Conservation (phyloP, 1,139 yeast genomes). For the Maudiozyma humilis region DNA sequence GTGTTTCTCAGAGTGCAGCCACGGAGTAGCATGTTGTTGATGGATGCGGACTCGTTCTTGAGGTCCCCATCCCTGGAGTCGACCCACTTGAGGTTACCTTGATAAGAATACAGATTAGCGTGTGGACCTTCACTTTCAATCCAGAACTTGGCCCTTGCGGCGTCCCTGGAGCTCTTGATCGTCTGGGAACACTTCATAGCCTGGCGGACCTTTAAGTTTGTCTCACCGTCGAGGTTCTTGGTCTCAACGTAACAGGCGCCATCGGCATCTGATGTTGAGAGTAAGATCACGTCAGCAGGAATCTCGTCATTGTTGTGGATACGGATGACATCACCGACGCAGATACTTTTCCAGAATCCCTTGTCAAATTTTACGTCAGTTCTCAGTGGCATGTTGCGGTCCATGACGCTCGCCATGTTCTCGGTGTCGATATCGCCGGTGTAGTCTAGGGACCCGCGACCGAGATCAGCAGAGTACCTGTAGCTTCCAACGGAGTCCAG, state of each 20-base stretch:
- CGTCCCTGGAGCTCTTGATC: conserved; percentile 60
- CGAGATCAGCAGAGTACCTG: conserved; percentile 27
- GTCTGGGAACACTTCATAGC: conserved; percentile 63
- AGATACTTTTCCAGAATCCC: conserved; percentile 78
- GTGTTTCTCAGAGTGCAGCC: conserved; percentile 92
- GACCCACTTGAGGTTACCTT: conserved; percentile 47
- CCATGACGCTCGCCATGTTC: conserved; percentile 20
- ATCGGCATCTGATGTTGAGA: conserved; percentile 79
- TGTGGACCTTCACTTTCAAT: conserved; percentile 89
- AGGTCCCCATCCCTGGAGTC: conserved; percentile 39
- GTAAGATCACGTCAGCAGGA: conserved; percentile 79
- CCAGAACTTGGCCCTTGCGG: conserved; percentile 70
- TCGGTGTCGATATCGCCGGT: conserved; percentile 16
- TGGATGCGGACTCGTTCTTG: conserved; percentile 61
- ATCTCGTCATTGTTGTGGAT: conserved; percentile 82
- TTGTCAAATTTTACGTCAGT: conserved; percentile 46
- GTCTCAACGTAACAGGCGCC: conserved; percentile 93
- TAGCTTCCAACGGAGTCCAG: conserved; percentile 28
- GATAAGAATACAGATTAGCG: conserved; percentile 72
- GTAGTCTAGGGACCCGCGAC: conserved; percentile 25
- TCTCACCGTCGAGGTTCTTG: conserved; percentile 92
- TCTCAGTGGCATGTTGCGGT: conserved; percentile 23
- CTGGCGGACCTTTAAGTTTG: conserved; percentile 76
- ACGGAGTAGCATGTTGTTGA: conserved; percentile 74
- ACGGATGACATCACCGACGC: conserved; percentile 83